Conservation (phyloP, 192 early-diverging fungal genomes). For the Backusella psychrophila region DNA sequence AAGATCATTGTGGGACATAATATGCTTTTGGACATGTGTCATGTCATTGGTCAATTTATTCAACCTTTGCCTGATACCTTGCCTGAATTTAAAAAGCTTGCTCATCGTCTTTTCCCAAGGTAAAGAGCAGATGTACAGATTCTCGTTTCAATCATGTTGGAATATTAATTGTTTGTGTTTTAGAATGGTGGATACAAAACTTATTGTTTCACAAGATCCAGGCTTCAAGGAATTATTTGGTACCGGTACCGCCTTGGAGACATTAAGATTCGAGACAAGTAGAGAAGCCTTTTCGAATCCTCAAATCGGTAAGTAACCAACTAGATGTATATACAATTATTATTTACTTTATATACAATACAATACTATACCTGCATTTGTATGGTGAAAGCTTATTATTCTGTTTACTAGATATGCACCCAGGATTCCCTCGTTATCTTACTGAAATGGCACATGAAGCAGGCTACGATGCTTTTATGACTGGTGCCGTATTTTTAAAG, state of each 20-base stretch:
- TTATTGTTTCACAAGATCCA: constrained; percentile 44
- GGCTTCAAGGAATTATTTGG: constrained; percentile 14
- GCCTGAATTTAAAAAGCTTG: constrained; percentile 62
- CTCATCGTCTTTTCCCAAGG: constrained; percentile 64
- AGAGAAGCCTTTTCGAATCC: constrained; percentile 24
- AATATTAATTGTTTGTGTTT: neutral
- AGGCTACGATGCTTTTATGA: constrained; percentile 91
- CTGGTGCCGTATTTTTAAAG: constrained; percentile 76
- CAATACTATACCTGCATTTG: neutral
- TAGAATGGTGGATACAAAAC: constrained; percentile 81
- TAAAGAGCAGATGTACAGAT: constrained; percentile 31
- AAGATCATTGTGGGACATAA: constrained; percentile 93
- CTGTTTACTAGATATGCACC: constrained; percentile 23
- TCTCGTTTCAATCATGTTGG: neutral
- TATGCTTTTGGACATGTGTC: constrained; percentile 82
- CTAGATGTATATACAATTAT: constrained; percentile 20
- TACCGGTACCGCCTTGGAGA: constrained; percentile 18
- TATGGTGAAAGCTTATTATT: neutral
- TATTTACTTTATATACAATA: constrained; percentile 18
- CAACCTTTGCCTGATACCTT: constrained; percentile 60
- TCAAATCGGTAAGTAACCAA: constrained; percentile 42
- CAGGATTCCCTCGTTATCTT: constrained; percentile 29
- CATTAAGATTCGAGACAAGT: constrained; percentile 29
- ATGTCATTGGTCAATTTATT: constrained; percentile 75
- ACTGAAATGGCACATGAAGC: constrained; percentile 79